Evolutionary conservation across 495 filamentous ascomycete species (phyloP), one percentile per base, ranked within the genome.

Genomic region (Xylaria acuta): DNA sequence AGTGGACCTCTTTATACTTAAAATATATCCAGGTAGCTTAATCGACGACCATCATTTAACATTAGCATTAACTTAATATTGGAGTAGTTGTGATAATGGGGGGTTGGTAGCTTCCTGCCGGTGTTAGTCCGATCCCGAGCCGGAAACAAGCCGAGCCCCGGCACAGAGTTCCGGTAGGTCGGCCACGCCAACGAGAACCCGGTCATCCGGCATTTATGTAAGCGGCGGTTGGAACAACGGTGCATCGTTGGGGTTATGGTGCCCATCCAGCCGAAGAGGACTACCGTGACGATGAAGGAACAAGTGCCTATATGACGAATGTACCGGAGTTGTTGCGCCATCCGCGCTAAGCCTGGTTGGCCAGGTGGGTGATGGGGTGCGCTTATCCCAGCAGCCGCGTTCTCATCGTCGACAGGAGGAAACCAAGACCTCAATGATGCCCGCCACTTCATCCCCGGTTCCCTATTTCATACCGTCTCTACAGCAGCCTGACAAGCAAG

Each of bases 261-360:
- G 27, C 14, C 16, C 16, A 59, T 36, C 14, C 6, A 36, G 7
- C 30, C 5, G 2, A 4, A 38, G 16, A 20, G 22, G 9, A n/a
- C 22, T 22, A 22, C 38, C 20, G 20, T 20, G 32, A 38, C 22
- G n/a, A 38, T 60, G n/a, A 60, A 22, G 58, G 4, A 5, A 9
- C 18, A 60, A 22, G 32, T 5, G 11, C 58, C 9, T 36, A 9
- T 22, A 67, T 67, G 43, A 43, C 43, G 64, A 67, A 67, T 53
- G 43, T 22, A 16, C 2, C 8, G 58, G 22, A 20, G 8, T 38
- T 67, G 64, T 67, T 53, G 64, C 64, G 45, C n/a, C 64, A 67
- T 67, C 25, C 8, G 11, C 47, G 64, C 64, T 67, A 51, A 53
- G 20, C n/a, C 64, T 53, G 43, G 64, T 53, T 53, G 64, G 25